Evolutionary conservation across 805 yeast genomes (phyloP).

Genomic region (Ogataea ganodermae): DNA sequence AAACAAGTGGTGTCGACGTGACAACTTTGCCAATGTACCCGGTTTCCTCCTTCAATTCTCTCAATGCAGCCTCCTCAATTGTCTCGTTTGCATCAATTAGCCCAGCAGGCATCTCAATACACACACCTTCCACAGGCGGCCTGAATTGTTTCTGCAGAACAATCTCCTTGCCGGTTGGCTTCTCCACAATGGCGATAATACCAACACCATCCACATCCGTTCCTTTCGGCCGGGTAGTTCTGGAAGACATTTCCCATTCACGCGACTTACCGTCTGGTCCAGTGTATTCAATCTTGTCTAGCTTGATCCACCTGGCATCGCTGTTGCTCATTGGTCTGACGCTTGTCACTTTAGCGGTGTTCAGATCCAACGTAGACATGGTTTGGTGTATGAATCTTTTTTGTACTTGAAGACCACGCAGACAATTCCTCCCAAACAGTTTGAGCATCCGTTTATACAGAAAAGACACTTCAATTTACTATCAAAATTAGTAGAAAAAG

Average conservation of each 20-base stretch:
- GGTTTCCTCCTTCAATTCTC: constrained; percentile 91
- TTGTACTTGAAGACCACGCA: neutral
- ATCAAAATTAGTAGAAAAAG: no score
- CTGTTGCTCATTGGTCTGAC: constrained; percentile 35
- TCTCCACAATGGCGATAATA: constrained; percentile 69
- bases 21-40: constrained; percentile 77
- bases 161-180: constrained; percentile 41
- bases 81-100: constrained; percentile 82
- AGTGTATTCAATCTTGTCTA: constrained; percentile 64
- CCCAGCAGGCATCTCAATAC: constrained; percentile 96
- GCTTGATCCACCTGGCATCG: constrained; percentile 67
- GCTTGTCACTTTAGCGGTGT: constrained; percentile 32
- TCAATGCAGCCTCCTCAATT: constrained; percentile 74
- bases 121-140: constrained; percentile 87
- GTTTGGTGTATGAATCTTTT: constrained; percentile 9
- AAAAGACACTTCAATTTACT: neutral
- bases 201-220: constrained; percentile 88
- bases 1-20: constrained; percentile 32
- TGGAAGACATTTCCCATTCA: constrained; percentile 89
- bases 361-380: constrained; percentile 21
- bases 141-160: constrained; percentile 87
- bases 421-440: neutral
- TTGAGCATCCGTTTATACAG: neutral
- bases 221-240: constrained; percentile 68
- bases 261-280: constrained; percentile 72